Evolutionary conservation across 345 rosid species (phyloP).

Genomic region (Linum trigynum): DNA sequence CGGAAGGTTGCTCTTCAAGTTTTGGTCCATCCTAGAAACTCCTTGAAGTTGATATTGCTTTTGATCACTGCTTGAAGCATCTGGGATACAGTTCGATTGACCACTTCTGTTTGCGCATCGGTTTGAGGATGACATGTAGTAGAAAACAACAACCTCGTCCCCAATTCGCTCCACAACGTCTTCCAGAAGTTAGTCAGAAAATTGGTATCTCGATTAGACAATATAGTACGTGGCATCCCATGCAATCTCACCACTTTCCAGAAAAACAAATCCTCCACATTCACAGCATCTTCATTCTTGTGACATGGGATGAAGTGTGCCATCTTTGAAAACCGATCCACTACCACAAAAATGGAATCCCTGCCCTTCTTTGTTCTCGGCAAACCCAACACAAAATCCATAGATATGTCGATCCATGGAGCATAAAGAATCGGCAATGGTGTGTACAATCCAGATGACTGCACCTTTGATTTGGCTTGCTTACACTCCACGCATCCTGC

Average conservation of each 20-base stretch:
- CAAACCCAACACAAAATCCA: slow-evolving; percentile 3
- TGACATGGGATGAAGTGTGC: slow-evolving; percentile 3
- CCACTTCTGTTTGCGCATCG: too few species aligned
- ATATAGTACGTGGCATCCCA: not conserved
- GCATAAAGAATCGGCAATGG: too few species aligned
- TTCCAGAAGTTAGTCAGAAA: slow-evolving; percentile 2
- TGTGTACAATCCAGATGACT: too few species aligned
- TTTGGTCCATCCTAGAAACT: too few species aligned
- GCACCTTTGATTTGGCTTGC: too few species aligned
- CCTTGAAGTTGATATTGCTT: too few species aligned
- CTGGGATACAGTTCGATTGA: too few species aligned
- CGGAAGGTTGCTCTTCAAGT: too few species aligned
- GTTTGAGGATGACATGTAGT: too few species aligned
- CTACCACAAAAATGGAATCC: not conserved
- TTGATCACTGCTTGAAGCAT: not conserved
- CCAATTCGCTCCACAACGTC: not conserved
- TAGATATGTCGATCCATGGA: not conserved
- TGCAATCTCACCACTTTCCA: not conserved
- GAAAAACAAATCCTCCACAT: not conserved
- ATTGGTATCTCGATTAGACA: not conserved
- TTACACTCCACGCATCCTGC: too few species aligned
- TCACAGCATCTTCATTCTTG: not conserved
- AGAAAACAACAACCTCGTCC: too few species aligned
- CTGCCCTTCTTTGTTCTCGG: not conserved
- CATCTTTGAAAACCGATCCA: slow-evolving; percentile 3